Percentiles rank a stretch among this genome's conserved stretches.
These are phyloP conservation scores for Acer yangbiense DNA, from an alignment of 345 rosid genomes.

Conservation along the genomic window DNA sequence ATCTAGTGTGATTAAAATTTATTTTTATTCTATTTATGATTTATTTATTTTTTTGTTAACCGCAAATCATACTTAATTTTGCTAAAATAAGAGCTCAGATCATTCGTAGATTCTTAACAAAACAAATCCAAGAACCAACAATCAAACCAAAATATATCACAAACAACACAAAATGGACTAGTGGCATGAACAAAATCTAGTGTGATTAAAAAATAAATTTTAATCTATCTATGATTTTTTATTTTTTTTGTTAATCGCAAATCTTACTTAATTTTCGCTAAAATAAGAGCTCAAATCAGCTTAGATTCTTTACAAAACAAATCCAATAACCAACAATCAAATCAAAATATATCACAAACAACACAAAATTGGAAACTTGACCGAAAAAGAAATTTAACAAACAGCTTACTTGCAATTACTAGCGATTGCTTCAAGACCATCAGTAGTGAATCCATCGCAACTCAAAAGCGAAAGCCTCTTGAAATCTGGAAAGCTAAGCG, in stretches of 20 bases:
- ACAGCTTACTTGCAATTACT: conserved; percentile 56
- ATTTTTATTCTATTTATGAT: not conserved
- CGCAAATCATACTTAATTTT: not conserved
- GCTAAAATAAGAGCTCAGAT: not conserved
- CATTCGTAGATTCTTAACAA: not conserved
- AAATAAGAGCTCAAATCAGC: not conserved
- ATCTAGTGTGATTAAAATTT: too few relatives aligned
- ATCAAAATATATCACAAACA: too few relatives aligned
- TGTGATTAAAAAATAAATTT: not conserved
- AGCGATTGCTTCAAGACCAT: conserved; percentile 60
- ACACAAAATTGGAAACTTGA: not conserved
- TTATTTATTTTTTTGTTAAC: not conserved
- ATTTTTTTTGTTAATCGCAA: too few relatives aligned
- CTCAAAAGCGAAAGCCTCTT: conserved; percentile 56
- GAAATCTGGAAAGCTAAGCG: conserved; percentile 48
- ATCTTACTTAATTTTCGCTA: not conserved
- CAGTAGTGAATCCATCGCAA: conserved; percentile 70
- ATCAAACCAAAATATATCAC: not conserved
- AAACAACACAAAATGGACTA: not conserved
- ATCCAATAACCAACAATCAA: not conserved
- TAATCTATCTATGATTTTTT: too few relatives aligned
- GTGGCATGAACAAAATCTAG: too few relatives aligned
- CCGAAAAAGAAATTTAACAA: not conserved
- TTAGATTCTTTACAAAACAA: not conserved
- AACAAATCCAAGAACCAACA: not conserved